Evolutionary conservation across 2,329 filamentous ascomycete genomes (phyloP).

Genomic region (Xylaria sp.): DNA sequence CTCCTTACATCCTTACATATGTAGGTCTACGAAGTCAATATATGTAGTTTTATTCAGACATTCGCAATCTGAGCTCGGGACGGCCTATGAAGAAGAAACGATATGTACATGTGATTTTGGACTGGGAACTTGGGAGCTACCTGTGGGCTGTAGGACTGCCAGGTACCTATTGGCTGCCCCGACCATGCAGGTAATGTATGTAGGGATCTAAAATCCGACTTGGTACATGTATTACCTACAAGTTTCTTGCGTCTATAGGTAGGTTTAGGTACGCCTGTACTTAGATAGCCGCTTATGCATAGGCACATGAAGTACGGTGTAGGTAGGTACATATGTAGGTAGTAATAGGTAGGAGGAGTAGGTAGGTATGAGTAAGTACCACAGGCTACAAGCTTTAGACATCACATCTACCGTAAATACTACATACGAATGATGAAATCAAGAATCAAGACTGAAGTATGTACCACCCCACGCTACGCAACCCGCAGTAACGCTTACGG

Average conservation of each 20-base stretch:
- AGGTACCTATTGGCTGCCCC: too few relatives aligned
- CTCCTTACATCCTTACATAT: background rate
- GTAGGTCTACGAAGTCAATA: background rate
- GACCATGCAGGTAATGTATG: too few relatives aligned
- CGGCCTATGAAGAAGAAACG: conserved; percentile 13
- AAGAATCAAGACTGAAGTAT: background rate
- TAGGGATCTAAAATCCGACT: too few relatives aligned
- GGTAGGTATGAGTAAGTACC: background rate
- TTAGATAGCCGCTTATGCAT: too few relatives aligned
- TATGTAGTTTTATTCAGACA: background rate
- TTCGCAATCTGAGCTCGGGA: conserved; percentile 8
- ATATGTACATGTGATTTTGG: background rate
- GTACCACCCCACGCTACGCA: background rate
- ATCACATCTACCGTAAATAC: too few relatives aligned
- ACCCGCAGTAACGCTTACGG: background rate
- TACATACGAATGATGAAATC: background rate
- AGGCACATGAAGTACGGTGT: too few relatives aligned
- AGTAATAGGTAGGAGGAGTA: too few relatives aligned
- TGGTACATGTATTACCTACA: too few relatives aligned
- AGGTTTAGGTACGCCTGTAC: too few relatives aligned
- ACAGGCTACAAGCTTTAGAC: background rate
- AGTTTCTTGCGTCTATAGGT: too few relatives aligned
- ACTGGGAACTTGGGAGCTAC: conserved; percentile 1
- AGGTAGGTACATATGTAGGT: too few relatives aligned
- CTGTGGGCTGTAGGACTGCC: background rate